These are phyloP conservation scores for Polymyxa betae DNA, from an alignment of 208 protist genomes.

Conservation along the genomic window DNA sequence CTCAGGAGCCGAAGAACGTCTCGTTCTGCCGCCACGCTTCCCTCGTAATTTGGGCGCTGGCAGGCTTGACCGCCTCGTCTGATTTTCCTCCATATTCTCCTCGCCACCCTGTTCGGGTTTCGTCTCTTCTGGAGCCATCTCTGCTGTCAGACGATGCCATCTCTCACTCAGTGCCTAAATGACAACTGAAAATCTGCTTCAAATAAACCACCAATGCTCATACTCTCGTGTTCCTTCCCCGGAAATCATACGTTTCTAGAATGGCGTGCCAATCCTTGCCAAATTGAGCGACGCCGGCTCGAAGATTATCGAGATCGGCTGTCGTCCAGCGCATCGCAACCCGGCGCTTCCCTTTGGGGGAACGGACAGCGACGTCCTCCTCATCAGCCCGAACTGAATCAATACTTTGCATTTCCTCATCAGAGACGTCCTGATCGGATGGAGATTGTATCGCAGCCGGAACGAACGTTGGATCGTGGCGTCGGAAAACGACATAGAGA, in stretches of 20 bases:
- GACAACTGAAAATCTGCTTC: not conserved
- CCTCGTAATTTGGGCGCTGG: too few relatives aligned
- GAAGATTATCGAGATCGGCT: not conserved
- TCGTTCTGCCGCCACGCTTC: not conserved
- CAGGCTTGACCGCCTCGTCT: not conserved
- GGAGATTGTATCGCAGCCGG: not conserved
- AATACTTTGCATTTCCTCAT: not conserved
- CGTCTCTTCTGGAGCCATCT: not conserved
- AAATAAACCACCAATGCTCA: not conserved
- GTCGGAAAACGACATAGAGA: constrained; percentile 14
- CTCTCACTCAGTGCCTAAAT: not conserved
- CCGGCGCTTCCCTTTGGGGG: not conserved
- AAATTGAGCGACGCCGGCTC: constrained; percentile 19
- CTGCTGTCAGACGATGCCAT: not conserved
- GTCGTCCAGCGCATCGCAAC: constrained; percentile 10
- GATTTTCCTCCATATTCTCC: not conserved
- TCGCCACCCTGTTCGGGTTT: not conserved
- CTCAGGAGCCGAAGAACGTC: not conserved
- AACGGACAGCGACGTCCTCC: not conserved
- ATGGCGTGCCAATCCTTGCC: constrained; percentile 4
- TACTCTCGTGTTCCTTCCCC: not conserved
- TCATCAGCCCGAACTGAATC: not conserved
- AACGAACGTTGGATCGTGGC: not conserved
- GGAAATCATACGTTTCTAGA: constrained; percentile 3
- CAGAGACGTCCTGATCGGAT: too few relatives aligned